Conservation (phyloP, 305 asterid genomes). For the Fraxinus paxiana region DNA sequence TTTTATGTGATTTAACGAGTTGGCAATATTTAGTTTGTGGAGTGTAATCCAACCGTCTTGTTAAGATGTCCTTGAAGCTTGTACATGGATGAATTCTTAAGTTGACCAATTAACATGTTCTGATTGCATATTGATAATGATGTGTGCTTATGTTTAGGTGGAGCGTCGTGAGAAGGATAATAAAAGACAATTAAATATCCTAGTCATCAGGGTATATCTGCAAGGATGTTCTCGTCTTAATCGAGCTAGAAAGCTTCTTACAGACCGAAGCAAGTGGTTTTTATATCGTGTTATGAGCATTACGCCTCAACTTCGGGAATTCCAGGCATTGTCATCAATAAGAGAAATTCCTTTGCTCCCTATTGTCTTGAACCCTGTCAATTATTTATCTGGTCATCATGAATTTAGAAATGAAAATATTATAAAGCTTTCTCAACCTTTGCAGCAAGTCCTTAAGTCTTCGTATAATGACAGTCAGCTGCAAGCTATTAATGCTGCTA, state of each 20-base stretch:
- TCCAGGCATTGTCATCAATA: slow-evolving; percentile 91
- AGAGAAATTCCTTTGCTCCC: slow-evolving; percentile 85
- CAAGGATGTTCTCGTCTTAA: slow-evolving; percentile 78
- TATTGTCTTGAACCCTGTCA: slow-evolving; percentile 71
- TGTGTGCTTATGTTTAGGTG: slow-evolving; percentile 48
- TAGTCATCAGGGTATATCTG: slow-evolving; percentile 71
- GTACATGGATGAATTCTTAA: slow-evolving; percentile 7
- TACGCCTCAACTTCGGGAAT: slow-evolving; percentile 95
- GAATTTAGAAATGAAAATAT: slow-evolving; percentile 47
- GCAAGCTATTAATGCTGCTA: slow-evolving; percentile 77
- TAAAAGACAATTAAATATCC: slow-evolving; percentile 61
- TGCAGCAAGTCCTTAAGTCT: slow-evolving; percentile 63
- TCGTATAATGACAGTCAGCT: slow-evolving; percentile 82
- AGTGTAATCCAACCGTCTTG: not conserved
- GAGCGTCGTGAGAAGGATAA: slow-evolving; percentile 86
- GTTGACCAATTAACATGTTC: slow-evolving; percentile 19
- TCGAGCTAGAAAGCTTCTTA: slow-evolving; percentile 73
- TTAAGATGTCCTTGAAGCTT: slow-evolving; percentile 9
- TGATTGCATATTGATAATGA: slow-evolving; percentile 32
- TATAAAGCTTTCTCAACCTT: slow-evolving; percentile 52
- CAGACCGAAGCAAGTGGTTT: slow-evolving; percentile 91
- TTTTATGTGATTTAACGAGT: not conserved
- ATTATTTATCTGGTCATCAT: slow-evolving; percentile 41
- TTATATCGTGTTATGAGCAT: slow-evolving; percentile 82
- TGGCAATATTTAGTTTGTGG: slow-evolving; percentile 3